Evolutionary conservation across 164 flowering plant genomes (phyloP).

Genomic region (Umbellularia californica): DNA sequence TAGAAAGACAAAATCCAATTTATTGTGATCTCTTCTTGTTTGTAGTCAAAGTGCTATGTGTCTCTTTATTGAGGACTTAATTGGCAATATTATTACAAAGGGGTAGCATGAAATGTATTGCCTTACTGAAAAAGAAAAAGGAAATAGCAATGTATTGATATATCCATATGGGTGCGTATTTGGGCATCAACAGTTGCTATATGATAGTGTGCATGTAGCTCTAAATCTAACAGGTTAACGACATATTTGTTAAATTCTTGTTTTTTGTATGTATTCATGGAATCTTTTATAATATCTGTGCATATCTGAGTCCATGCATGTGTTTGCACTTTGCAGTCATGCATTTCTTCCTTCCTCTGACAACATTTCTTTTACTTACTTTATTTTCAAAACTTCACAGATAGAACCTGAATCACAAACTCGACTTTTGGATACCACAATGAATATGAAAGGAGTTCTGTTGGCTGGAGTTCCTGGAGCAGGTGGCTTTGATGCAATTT

Average conservation of each 20-base stretch:
- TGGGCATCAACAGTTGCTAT: neutral
- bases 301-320: too few relatives aligned
- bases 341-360: neutral
- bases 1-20: neutral
- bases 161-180: neutral
- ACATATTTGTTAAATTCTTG: too few relatives aligned
- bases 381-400: constrained; percentile 33
- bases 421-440: constrained; percentile 74
- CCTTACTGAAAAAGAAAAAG: neutral
- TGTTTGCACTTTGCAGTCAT: neutral
- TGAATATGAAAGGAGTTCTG: constrained; percentile 83
- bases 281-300: neutral
- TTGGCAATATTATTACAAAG: neutral
- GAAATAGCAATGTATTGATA: neutral
- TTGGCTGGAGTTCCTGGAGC: constrained; percentile 99
- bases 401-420: constrained; percentile 96
- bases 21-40: neutral
- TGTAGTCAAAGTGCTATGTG: too few relatives aligned
- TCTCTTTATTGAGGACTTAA: too few relatives aligned
- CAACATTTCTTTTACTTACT: neutral
- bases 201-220: neutral
- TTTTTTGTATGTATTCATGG: neutral
- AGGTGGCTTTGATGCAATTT: constrained; percentile 96
- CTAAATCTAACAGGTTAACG: too few relatives aligned
- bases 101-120: neutral